Evolutionary conservation across 2,329 filamentous ascomycete species (phyloP), one percentile per base, ranked within the genome.

Genomic region (Ciborinia camelliae): DNA sequence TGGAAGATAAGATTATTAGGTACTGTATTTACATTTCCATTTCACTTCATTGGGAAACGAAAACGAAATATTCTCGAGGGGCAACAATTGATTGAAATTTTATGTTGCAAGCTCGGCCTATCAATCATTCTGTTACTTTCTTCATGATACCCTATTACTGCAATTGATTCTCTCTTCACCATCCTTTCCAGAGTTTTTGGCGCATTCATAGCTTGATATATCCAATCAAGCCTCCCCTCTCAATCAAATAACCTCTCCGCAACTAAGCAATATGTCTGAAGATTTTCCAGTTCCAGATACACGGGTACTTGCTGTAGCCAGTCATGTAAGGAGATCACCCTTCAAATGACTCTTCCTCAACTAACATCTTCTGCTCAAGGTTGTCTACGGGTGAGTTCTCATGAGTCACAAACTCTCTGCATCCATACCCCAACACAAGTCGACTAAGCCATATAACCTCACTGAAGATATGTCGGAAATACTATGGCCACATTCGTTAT

Each of bases 401-500:
- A 32, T 55, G 53, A 64, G 62, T 64, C 53, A 63, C 51, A 59
- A 50, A 51, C 10, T 51, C 28, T 51, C 35, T 59, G 20, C n/a
- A 35, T 35, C 9, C 41, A 18, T 51, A 26, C 45, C 2, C 32
- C 7, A 35, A 35, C 43, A 32, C 51, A 57, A 37, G 26, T 39
- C 57, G 61, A 65, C 68, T 72, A 68, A 73, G 64, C 23, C 50
- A 26, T 28, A 30, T 47, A 6, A 52, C 28, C 28, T 45, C 60
- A 47, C 20, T 14, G 48, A 76, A 97, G 95, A 76, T 94, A 97
- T 83, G 95, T 99, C 71, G 95, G 95, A 60, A 99, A 99, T 77
- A 97, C 94, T 73, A 97, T 99, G 82, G 93, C 93, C 50, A 92
- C 92, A 1, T 96, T 97, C 75, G 91, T 93, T 70, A 89, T 99